Evolutionary conservation across 129 eudicot genomes (phyloP), one percentile per base, ranked within the genome.

Genomic region (Flaveria ramosissima): DNA sequence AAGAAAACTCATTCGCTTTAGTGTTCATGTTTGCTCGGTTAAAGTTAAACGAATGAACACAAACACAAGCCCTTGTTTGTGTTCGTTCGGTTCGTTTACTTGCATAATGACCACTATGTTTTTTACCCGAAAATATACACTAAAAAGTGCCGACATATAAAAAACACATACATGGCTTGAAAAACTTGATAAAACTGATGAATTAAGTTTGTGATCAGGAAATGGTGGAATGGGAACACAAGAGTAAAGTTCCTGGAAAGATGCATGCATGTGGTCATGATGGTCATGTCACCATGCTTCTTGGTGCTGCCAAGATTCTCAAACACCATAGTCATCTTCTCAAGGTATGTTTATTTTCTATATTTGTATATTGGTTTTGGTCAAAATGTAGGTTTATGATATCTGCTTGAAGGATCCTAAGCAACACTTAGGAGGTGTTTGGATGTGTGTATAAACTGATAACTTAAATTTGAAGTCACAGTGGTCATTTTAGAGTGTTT

Each of bases 221-320:
- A 73, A 71, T 77, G 75, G 93, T 88, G 78, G 93, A 90, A 30
- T 90, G 96, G 96, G 78, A 88, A 41, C 93, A 90, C 75, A 88
- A 86, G 68, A 90, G 96, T 82, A 90, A 86, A 83, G 77, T 88
- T 65, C 79, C 85, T 42, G 96, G 96, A 62, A 90, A 90, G 82
- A 90, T 90, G 96, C 93, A 90, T 84, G 91, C 85, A 45, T 90
- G 93, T 78, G 96, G 96, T 20, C 96, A 90, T 84, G 96, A 90
- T 81, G 93, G 84, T 56, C 96, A 90, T 88, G 89, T 90, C 43
- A 83, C 97, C 15, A 91, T 88, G 90, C 89, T 87, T 83, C 90
- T 89, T 59, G 92, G 96, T 24, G 96, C 96, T 36, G 96, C 96
- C 26, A 87, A 80, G 85, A 75, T 91, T 69, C 97, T 91, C 42